phyloP scores from a whole-genome alignment of 1,284 basidiomycete genomes.

The Tilletia caries region DNA sequence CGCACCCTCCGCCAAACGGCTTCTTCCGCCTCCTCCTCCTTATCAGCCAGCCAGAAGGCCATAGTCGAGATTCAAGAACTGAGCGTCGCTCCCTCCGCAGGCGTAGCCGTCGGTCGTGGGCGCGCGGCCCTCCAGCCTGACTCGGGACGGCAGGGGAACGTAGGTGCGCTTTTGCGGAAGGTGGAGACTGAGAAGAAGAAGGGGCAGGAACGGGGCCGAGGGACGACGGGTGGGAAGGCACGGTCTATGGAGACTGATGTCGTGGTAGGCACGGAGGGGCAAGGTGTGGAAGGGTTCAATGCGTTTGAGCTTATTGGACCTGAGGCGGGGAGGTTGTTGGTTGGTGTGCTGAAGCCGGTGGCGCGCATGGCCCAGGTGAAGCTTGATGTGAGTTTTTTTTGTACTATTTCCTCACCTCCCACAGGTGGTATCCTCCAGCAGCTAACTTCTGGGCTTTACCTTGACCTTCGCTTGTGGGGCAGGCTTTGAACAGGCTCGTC shows the following conservation, averaged over 20 bases:
- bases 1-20: not conserved
- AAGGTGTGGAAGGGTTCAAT: constrained; percentile 34
- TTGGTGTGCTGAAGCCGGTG: constrained; percentile 29
- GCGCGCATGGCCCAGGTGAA: not conserved
- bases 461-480: not conserved
- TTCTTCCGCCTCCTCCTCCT: not conserved
- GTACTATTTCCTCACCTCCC: not conserved
- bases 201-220: constrained; percentile 18
- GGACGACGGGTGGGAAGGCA: too few relatives aligned
- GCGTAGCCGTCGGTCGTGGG: not conserved
- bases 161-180: not conserved
- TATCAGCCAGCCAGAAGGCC: not conserved
- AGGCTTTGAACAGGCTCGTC: not conserved
- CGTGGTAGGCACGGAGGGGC: too few relatives aligned
- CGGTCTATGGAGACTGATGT: too few relatives aligned
- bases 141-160: too few relatives aligned
- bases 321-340: constrained; percentile 28
- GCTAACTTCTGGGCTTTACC: too few relatives aligned
- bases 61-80: not conserved
- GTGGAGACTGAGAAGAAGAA: constrained; percentile 22
- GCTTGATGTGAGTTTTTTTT: constrained; percentile 9
- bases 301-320: constrained; percentile 45
- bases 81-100: not conserved
- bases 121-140: not conserved
- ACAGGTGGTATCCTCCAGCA: not conserved